Evolutionary conservation across 805 yeast genomes (phyloP).

Genomic region (Brettanomyces anomalus): DNA sequence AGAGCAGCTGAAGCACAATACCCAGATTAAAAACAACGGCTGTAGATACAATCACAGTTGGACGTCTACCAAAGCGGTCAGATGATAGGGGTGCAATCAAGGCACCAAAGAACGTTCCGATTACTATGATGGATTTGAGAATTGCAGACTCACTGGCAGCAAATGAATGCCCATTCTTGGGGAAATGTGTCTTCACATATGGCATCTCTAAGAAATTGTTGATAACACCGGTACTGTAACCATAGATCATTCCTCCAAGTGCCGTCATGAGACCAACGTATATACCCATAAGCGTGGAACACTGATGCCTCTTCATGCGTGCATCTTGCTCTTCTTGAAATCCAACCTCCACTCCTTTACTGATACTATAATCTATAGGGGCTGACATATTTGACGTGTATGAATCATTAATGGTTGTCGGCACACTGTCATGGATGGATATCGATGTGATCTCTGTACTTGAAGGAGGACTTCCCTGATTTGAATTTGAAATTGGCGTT

Average conservation of each 20-base stretch:
- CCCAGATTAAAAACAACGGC: conserved; percentile 64
- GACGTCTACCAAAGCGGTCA: conserved; percentile 65
- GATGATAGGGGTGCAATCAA: conserved; percentile 50
- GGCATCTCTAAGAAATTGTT: conserved; percentile 73
- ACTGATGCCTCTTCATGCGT: conserved; percentile 6
- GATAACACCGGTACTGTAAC: conserved; percentile 83
- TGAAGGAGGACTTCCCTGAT: no score
- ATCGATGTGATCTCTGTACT: no score
- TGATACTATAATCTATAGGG: no score
- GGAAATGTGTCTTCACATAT: conserved; percentile 50
- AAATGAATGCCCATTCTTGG: conserved; percentile 38
- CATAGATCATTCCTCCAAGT: conserved; percentile 84
- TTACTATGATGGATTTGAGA: conserved; percentile 67
- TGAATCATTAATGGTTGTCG: no score
- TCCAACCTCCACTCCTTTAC: no score
- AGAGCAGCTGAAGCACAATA: conserved; percentile 55
- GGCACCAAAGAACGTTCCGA: conserved; percentile 74
- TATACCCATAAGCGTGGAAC: conserved; percentile 54
- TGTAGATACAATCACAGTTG: conserved; percentile 52
- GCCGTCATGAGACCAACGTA: conserved; percentile 77
- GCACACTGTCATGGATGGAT: no score
- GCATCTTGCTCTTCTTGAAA: no score
- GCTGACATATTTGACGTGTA: no score
- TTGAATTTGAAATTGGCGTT: no score
- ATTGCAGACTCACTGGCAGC: conserved; percentile 58